These are phyloP conservation scores for Ogataea hybrid DNA, from an alignment of 1,139 yeast species.

Conservation along the genomic window DNA sequence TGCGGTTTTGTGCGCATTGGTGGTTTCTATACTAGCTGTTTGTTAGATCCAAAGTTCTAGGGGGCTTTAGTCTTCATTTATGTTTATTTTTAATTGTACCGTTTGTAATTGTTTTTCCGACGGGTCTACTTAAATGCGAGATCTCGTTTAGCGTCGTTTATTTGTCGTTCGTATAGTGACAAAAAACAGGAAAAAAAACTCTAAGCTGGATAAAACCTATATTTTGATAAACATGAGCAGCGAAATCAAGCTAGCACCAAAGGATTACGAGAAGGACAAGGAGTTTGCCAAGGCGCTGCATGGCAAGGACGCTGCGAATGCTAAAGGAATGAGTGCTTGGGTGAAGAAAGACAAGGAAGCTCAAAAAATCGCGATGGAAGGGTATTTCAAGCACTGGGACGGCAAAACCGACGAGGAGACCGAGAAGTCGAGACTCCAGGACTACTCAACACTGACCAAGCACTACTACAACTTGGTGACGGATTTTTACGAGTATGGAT, in stretches of 20 bases:
- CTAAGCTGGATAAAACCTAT: not conserved
- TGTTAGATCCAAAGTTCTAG: not conserved
- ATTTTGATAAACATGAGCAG: slow-evolving; percentile 4
- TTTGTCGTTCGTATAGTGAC: not conserved
- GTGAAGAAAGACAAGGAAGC: slow-evolving; percentile 76
- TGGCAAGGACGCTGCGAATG: slow-evolving; percentile 64
- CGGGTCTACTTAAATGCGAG: not conserved
- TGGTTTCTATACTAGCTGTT: slow-evolving; percentile 3
- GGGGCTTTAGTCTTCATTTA: not conserved
- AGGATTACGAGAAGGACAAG: slow-evolving; percentile 48
- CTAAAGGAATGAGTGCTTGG: slow-evolving; percentile 74
- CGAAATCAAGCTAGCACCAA: slow-evolving; percentile 33
- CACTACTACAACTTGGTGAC: slow-evolving; percentile 97
- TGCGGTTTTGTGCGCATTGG: not conserved
- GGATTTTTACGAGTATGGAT: slow-evolving; percentile 96
- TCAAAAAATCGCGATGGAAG: slow-evolving; percentile 78
- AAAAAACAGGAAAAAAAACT: not conserved
- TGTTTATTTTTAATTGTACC: not conserved
- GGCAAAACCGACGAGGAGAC: slow-evolving; percentile 72
- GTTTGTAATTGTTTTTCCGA: not conserved
- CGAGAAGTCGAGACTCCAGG: slow-evolving; percentile 71
- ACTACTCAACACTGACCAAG: slow-evolving; percentile 87
- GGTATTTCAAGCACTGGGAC: slow-evolving; percentile 97
- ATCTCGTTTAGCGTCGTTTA: slow-evolving; percentile 8
- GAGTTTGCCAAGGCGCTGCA: slow-evolving; percentile 84